phyloP scores from a whole-genome alignment of 2,329 filamentous ascomycete species.

The Diplocarpon mali region DNA sequence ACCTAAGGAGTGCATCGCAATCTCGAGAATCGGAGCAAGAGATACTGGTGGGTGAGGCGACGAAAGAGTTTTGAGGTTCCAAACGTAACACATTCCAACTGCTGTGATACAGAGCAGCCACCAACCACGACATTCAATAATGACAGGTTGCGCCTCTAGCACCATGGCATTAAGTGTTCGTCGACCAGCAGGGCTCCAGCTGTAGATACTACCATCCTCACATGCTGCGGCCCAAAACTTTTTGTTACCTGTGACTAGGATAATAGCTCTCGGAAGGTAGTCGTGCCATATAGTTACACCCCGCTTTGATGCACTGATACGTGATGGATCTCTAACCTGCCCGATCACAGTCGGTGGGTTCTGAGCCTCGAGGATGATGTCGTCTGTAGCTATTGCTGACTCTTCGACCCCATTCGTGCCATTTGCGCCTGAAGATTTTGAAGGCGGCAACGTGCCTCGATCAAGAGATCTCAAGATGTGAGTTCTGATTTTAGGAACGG shows the following conservation, averaged over 20 bases:
- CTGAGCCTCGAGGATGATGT: constrained; percentile 75
- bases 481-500: constrained; percentile 74
- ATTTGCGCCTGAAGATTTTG: constrained; percentile 25
- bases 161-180: constrained; percentile 76
- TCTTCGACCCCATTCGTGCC: constrained; percentile 37
- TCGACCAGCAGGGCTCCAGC: constrained; percentile 87
- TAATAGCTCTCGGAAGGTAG: constrained; percentile 72
- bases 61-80: constrained; percentile 76
- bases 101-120: constrained; percentile 87
- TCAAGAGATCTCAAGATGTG: constrained; percentile 78
- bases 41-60: constrained; percentile 86
- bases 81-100: constrained; percentile 81
- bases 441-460: constrained; percentile 38
- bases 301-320: constrained; percentile 70
- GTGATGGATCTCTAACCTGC: constrained; percentile 68
- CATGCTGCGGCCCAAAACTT: constrained; percentile 89
- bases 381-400: constrained; percentile 52
- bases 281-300: constrained; percentile 86
- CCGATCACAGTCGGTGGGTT: constrained; percentile 56
- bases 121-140: constrained; percentile 79
- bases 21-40: constrained; percentile 77
- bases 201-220: constrained; percentile 81
- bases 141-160: constrained; percentile 85
- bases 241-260: constrained; percentile 84
- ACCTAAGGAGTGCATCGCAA: constrained; percentile 69